Conservation (phyloP, 1,284 basidiomycete species). For the Sutorius eximius region DNA sequence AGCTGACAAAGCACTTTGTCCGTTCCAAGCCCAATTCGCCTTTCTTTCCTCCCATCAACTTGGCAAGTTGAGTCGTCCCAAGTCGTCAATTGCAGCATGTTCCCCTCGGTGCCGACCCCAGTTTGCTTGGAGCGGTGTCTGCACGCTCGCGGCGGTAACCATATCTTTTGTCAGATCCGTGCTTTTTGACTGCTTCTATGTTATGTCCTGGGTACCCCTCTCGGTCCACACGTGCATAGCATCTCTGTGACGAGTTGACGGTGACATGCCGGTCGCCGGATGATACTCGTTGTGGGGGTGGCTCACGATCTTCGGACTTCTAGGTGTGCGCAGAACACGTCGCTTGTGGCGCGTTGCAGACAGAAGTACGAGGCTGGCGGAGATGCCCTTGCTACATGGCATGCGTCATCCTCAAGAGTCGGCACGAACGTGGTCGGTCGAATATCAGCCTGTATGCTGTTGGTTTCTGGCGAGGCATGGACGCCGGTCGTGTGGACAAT, state of each 20-base stretch:
- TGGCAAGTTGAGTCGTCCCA: neutral
- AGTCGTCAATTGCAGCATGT: neutral
- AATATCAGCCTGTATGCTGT: neutral
- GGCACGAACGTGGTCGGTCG: neutral
- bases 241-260: conserved; percentile 1
- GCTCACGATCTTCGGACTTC: neutral
- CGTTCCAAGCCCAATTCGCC: too few relatives aligned
- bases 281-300: neutral
- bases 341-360: neutral
- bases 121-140: neutral
- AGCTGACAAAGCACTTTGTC: neutral
- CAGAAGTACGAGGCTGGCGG: neutral
- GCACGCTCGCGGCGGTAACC: neutral
- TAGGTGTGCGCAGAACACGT: neutral
- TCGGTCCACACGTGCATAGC: conserved; percentile 1
- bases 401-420: neutral
- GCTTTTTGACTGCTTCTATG: neutral
- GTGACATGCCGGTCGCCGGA: neutral
- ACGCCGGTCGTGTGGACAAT: neutral
- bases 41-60: neutral
- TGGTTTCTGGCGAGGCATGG: neutral
- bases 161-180: neutral
- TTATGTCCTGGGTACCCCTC: neutral
- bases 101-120: neutral
- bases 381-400: neutral